Evolutionary conservation across 192 early-diverging fungal species (phyloP).

Genomic region (Coemansia sp.): DNA sequence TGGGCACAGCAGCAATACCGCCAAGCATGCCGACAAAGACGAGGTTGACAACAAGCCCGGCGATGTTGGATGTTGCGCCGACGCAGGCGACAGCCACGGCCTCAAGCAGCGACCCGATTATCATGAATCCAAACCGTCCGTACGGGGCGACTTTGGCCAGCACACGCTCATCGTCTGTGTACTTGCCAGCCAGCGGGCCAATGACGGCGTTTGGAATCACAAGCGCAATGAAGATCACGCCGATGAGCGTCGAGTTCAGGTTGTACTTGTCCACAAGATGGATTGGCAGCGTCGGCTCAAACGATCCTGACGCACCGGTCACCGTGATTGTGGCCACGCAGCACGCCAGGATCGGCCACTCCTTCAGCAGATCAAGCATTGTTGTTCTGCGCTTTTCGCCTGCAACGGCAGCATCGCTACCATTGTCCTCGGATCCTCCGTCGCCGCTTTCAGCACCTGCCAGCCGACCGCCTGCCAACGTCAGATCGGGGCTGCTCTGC

Average conservation of each 20-base stretch:
- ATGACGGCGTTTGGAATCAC: constrained; percentile 68
- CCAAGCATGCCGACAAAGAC: constrained; percentile 30
- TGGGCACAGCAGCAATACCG: constrained; percentile 56
- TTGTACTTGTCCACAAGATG: constrained; percentile 37
- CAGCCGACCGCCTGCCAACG: too few relatives aligned
- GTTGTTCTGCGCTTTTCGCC: constrained; percentile 29
- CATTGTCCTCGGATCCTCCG: background rate
- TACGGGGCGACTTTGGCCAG: constrained; percentile 34
- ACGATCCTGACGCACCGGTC: constrained; percentile 34
- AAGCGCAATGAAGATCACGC: constrained; percentile 66
- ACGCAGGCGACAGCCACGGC: constrained; percentile 54
- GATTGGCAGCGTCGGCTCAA: constrained; percentile 53
- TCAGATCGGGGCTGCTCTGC: background rate
- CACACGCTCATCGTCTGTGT: constrained; percentile 37
- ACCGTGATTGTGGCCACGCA: constrained; percentile 43
- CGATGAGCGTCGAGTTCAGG: constrained; percentile 25
- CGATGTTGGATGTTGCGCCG: constrained; percentile 40
- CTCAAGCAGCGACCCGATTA: constrained; percentile 24
- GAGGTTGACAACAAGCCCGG: constrained; percentile 40
- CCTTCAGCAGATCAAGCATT: constrained; percentile 50
- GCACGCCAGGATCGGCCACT: constrained; percentile 50
- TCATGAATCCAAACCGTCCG: constrained; percentile 46
- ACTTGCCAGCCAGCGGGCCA: constrained; percentile 58
- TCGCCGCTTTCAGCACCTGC: background rate
- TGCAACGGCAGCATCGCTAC: background rate